Base-by-base conservation (phyloP, 1,139 yeast genomes). In the Protomyces inundatus region DNA sequence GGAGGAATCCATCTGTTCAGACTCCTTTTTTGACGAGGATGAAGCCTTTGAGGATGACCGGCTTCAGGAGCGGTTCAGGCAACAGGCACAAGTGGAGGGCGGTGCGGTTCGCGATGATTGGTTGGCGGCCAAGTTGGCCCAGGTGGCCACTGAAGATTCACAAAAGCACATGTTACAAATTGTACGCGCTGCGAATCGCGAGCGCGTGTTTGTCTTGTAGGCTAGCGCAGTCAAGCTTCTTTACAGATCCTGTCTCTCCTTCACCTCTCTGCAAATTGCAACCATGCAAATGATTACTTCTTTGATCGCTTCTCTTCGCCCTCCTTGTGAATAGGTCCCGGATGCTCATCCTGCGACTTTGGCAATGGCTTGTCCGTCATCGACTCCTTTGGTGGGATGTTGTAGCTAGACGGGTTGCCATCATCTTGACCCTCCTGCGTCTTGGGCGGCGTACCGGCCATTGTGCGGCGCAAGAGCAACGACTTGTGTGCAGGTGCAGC, bases 321-420 rank as follows among this genome's bases (percentile, higher is more conserved):
- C 30, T 58, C 53, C 37, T 58, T 40, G 53, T 58, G 62, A 39
- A 52, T 42, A 4, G 62, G 62, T 10, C 62, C 62, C 3, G 62
- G 62, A 34, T 58, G 62, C 36, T 58, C 62, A 16, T 58, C 34
- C 23, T 58, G 62, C 16, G 52, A 39, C n/a, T 37, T 33, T 9
- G 62, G 62, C 42, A 58, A 36, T n/a, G 42, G 42, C 36, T 58
- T 42, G 34, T 58, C 62, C 12, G 62, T 40, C 56, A 42, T 58
- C 36, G 56, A 52, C 45, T 58, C 62, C 53, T 58, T 58, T 33
- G 62, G 62, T 34, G 62, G 62, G 35, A 58, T 52, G 46, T 40
- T 51, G 53, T 58, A 58, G 34, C 62, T 52, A n/a, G 52, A 16
- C 36, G 62, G 56, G 5, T 55, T 39, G 16, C 62, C 62, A 30